A percentile compares a stretch with the other conserved stretches of the same genome.
Evolutionary conservation across 2,329 filamentous ascomycete species (phyloP).

Genomic region (Fusarium xylarioides): DNA sequence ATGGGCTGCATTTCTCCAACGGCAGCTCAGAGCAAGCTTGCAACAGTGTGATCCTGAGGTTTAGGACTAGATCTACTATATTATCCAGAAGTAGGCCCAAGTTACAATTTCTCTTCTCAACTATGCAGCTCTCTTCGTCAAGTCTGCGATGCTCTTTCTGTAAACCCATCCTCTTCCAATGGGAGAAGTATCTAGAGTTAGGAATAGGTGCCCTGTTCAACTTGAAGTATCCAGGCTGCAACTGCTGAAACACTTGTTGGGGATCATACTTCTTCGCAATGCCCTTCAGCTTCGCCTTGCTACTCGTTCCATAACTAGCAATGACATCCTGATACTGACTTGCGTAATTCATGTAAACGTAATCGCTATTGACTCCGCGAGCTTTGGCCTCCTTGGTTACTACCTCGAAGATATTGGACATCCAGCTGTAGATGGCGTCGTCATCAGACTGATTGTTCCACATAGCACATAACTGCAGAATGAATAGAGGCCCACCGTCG

Average conservation of each 20-base stretch:
- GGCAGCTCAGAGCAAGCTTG: not conserved
- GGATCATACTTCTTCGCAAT: conserved; percentile 14
- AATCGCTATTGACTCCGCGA: not conserved
- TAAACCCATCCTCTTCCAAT: not conserved
- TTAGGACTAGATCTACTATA: not conserved
- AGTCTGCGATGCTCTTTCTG: not conserved
- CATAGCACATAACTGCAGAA: conserved; percentile 3
- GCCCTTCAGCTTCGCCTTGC: conserved; percentile 1
- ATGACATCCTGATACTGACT: conserved; percentile 13
- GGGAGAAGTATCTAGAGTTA: not conserved
- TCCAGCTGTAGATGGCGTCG: conserved; percentile 36
- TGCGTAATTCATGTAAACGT: conserved; percentile 28
- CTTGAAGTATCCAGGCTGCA: conserved; percentile 34
- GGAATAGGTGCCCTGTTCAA: conserved; percentile 30
- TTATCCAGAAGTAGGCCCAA: not conserved
- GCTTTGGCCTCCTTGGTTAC: not conserved
- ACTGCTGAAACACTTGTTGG: not conserved
- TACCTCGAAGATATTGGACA: not conserved
- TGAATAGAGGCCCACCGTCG: conserved; percentile 38
- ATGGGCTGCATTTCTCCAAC: not conserved
- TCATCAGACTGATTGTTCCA: conserved; percentile 45
- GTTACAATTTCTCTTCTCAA: not conserved
- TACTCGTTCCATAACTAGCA: conserved; percentile 1
- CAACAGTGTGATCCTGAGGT: not conserved
- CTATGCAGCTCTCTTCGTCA: not conserved